Evolutionary conservation across 108 stramenopile genomes (phyloP), one percentile per base, ranked within the genome.

Genomic region (Cyclotella choctawhatcheeana): DNA sequence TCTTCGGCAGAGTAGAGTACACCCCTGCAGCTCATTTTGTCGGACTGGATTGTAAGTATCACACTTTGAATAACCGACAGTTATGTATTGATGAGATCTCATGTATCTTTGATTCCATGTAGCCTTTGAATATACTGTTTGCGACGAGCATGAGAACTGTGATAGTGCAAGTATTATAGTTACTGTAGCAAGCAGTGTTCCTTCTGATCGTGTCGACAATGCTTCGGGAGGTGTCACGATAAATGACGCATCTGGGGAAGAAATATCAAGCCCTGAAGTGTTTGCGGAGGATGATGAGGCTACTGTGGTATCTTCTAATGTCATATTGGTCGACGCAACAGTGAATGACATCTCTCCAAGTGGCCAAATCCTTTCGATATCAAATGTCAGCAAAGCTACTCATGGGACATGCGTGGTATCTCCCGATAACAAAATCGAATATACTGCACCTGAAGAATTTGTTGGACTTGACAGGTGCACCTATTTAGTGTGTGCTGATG

Each of bases 211-310:
- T 10, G 14, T 31, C 1, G 55, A 30, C 14, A n/a, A 56, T 13
- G 31, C 55, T 30, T 5, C 51, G 20, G 51, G 10, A 2, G 55
- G 29, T n/a, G 1, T 31, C 10, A n/a, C 31, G 4, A 31, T 51
- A 8, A 51, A 32, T 58, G 16, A 4, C 8, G 1, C 44, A 30
- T n/a, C n/a, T n/a, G n/a, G n/a, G 37, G 12, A 40, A 8, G 37
- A 40, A 8, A 8, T 12, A 8, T n/a, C 50, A 22, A 24, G 4
- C 20, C 6, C 21, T 12, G 62, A 72, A 25, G 71, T 72, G 17
- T 62, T 72, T 27, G 62, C 71, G 0, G 44, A 55, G 44, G 73
- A 73, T 47, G 74, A 67, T 25, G 53, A 70, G 50, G 65, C 74
- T 12, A 43, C 40, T 27, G 44, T 64, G 2, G 44, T 30, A 37